Conservation (phyloP, 1,284 basidiomycete genomes). For the Tilletiaria anomala region DNA sequence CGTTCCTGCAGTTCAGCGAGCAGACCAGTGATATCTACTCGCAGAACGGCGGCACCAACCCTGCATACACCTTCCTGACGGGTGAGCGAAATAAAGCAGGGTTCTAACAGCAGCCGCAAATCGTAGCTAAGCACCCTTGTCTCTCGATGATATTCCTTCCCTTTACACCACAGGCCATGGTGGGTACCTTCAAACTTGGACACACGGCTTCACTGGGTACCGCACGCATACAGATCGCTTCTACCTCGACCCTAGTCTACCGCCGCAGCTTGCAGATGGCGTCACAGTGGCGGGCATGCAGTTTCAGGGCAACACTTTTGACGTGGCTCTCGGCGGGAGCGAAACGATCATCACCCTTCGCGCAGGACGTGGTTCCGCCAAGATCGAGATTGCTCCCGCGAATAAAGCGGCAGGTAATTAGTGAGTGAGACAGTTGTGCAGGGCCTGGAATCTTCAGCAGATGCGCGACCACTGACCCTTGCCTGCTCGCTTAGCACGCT, state of each 20-base stretch:
- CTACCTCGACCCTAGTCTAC: conserved; percentile 19
- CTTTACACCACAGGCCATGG: no score
- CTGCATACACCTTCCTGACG: conserved; percentile 28
- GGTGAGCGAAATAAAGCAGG: no score
- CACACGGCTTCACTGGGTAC: conserved; percentile 27
- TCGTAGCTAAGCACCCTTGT: neutral
- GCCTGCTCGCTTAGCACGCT: no score
- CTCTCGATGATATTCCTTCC: neutral
- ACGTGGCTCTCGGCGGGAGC: neutral
- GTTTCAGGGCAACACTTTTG: conserved; percentile 7
- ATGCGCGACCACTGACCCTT: no score
- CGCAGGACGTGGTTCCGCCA: no score
- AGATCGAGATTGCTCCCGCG: no score
- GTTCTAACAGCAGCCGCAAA: conserved; percentile 1
- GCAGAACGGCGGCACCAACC: conserved; percentile 16
- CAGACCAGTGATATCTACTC: conserved; percentile 13
- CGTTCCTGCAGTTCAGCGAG: conserved; percentile 28
- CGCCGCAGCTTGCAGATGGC: conserved; percentile 17
- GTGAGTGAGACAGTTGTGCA: no score
- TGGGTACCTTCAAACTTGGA: conserved; percentile 12
- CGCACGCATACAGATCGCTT: conserved; percentile 12
- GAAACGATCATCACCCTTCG: no score
- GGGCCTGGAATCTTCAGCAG: no score
- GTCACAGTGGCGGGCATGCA: conserved; percentile 23
- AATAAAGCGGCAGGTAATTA: no score